phyloP scores from a whole-genome alignment of 225 moss, liverwort and hornwort genomes.

The Neckera pumila region DNA sequence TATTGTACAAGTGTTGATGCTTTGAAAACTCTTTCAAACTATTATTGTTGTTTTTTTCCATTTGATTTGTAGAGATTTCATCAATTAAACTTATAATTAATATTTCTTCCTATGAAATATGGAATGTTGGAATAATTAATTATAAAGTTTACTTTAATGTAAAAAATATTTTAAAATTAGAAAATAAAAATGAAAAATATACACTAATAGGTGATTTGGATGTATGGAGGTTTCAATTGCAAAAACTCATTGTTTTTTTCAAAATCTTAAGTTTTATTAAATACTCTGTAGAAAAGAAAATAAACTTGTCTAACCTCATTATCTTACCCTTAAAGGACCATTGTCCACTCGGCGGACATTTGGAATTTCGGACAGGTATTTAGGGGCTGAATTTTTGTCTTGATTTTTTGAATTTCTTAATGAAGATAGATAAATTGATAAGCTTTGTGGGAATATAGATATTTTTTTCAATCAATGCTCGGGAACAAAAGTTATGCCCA shows the following conservation, averaged over 20 bases:
- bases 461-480: too few relatives aligned
- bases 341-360: too few relatives aligned
- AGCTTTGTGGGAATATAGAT: too few relatives aligned
- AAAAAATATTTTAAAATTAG: neutral
- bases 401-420: too few relatives aligned
- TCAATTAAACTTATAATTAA: neutral
- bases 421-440: too few relatives aligned
- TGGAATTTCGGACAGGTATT: too few relatives aligned
- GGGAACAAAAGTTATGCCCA: too few relatives aligned
- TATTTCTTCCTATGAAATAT: too few relatives aligned
- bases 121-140: neutral
- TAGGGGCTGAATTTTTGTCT: too few relatives aligned
- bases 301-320: neutral
- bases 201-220: neutral
- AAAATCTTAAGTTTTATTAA: rapidly evolving
- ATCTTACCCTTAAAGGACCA: too few relatives aligned
- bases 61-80: neutral
- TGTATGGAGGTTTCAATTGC: neutral
- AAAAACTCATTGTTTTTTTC: neutral
- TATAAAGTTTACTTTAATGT: neutral
- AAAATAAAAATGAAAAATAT: neutral
- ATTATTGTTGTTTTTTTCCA: rapidly evolving
- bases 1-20: neutral
- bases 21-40: neutral
- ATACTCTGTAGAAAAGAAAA: neutral